Conservation (phyloP, 148 eudicot species). For the Persicaria tinctoria region DNA sequence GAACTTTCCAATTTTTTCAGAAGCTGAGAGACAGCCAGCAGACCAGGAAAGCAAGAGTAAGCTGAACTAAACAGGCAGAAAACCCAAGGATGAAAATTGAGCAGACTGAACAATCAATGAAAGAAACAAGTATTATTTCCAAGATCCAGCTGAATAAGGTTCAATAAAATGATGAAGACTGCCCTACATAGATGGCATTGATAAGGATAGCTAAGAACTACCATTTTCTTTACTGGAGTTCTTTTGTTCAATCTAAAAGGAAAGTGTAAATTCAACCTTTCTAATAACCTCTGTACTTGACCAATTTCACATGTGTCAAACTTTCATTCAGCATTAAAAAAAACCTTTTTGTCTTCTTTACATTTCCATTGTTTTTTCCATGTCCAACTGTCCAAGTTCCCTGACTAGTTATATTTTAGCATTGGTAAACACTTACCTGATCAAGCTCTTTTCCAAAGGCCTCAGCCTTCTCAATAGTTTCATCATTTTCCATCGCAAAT, state of each 20-base stretch:
- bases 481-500: constrained; percentile 39
- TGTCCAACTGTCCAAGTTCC: background rate
- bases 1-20: background rate
- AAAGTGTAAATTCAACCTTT: background rate
- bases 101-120: background rate
- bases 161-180: background rate
- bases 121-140: background rate
- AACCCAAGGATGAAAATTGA: background rate
- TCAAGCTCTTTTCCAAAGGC: constrained; percentile 77
- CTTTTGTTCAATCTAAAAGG: background rate
- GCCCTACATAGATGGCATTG: no score
- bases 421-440: constrained; percentile 41
- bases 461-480: constrained; percentile 64
- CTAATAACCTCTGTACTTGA: background rate
- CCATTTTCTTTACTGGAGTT: background rate
- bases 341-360: background rate
- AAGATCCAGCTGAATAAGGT: constrained; percentile 2
- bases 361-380: background rate
- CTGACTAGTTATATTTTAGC: background rate
- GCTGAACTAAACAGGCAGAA: background rate
- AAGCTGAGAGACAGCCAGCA: background rate
- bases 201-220: background rate
- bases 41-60: background rate
- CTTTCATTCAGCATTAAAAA: background rate
- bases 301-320: background rate